Evolutionary conservation across 176 grass and related monocot species (phyloP).

Genomic region (Avena atlantica): DNA sequence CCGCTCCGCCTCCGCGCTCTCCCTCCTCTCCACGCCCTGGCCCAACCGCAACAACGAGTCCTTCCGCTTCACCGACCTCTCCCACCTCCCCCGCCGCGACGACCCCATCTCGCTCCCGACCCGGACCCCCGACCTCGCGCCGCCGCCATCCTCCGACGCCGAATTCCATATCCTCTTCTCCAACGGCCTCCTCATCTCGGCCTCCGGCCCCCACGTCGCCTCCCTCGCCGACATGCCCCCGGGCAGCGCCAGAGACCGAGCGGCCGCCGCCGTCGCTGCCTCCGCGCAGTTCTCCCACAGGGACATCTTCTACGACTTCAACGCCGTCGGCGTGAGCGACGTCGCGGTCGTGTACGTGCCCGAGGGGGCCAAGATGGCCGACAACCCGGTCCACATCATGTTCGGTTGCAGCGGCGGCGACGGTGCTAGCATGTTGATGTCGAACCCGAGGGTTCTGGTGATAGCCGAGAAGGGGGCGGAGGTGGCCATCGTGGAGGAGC

Average conservation of each 20-base stretch:
- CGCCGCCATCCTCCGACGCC: constrained; percentile 39
- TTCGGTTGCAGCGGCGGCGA: constrained; percentile 38
- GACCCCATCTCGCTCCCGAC: constrained; percentile 55
- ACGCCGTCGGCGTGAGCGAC: constrained; percentile 63
- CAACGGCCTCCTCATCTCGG: constrained; percentile 48
- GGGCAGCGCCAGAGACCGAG: constrained; percentile 34
- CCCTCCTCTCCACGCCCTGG: constrained; percentile 68
- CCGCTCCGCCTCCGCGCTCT: constrained; percentile 62
- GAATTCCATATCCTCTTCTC: constrained; percentile 46
- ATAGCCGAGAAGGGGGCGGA: constrained; percentile 65
- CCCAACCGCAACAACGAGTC: constrained; percentile 63
- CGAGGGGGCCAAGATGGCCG: constrained; percentile 43
- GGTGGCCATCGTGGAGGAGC: constrained; percentile 67
- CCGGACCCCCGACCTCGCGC: constrained; percentile 18
- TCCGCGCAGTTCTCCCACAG: constrained; percentile 49
- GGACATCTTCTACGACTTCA: constrained; percentile 80
- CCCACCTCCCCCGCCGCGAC: constrained; percentile 52
- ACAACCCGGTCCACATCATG: constrained; percentile 65
- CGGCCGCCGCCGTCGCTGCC: constrained; percentile 44
- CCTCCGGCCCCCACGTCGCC: constrained; percentile 43
- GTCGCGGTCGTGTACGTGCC: constrained; percentile 57
- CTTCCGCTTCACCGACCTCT: constrained; percentile 76
- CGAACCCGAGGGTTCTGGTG: constrained; percentile 68
- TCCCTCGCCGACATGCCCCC: constrained; percentile 48
- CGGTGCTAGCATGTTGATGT: constrained; percentile 48